Base-by-base conservation (phyloP, 2,329 filamentous ascomycete genomes). In the Ceratocystis cacaofunesta region DNA sequence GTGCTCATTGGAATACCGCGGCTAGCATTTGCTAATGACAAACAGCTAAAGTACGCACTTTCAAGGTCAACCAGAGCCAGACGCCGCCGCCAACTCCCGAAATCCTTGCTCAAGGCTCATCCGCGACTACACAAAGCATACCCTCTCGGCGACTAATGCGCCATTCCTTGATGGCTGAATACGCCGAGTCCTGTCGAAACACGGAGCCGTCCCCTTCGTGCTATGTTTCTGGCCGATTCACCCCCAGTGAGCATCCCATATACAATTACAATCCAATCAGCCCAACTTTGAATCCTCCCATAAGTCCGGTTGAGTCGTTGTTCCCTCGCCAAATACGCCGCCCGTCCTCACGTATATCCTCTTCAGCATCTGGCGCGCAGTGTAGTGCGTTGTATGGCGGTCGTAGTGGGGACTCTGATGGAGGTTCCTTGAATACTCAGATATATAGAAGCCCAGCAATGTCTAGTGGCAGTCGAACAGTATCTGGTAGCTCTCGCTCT, bases 231-330 rank as follows among this genome's bases (percentile, higher is more conserved):
- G 50, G 63, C 12, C 50, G 60, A 7, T 62, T 60, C 4, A 62
- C 66, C 5, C 32, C 58, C 7, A 67, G 62, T 19, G 61, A 61
- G 25, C 66, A 67, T 55, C 63, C 66, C 4, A 65, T 65, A 10
- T 67, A 63, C 32, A 61, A 58, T 15, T 67, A 67, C 50, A 62
- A 63, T 25, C 66, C 66, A 15, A 65, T 67, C 55, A 63, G 63
- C 2, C 17, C 63, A n/a, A 43, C 28, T 25, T 10, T 19, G 1
- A 28, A 50, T 32, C 55, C 36, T 6, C 25, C 43, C 4, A 60
- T 60, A 22, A 65, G 52, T 30, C 63, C 50, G 12, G 58, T 25
- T 17, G 63, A 65, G 43, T 36, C 48, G 3, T 58, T 48, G 30
- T 65, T 52, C 22, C 44, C 41, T 60, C 61, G 43, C 43, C 30